Conservation (phyloP, 371 early-diverging fungal species). For the Basidiobolus meristosporus region DNA sequence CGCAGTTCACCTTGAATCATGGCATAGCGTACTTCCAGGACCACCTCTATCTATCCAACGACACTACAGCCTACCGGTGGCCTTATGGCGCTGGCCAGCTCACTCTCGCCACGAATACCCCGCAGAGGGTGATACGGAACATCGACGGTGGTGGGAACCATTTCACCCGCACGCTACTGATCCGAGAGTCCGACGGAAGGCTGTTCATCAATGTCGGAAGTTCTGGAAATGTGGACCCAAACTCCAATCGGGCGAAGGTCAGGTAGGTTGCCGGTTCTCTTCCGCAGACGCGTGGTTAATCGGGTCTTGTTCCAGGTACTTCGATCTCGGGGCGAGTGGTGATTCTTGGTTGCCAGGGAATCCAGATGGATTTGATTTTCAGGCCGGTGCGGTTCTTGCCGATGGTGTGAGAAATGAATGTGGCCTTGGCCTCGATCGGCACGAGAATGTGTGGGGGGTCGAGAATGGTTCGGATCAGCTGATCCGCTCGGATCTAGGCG, state of each 20-base stretch:
- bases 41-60: background rate
- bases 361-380: slow-evolving; percentile 6
- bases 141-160: background rate
- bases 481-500: slow-evolving; percentile 1
- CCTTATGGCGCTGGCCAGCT: background rate
- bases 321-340: too few relatives aligned
- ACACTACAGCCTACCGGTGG: slow-evolving; percentile 1
- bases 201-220: background rate
- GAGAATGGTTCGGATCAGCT: slow-evolving; percentile 11
- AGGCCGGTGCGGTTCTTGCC: slow-evolving; percentile 7
- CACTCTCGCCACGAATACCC: background rate
- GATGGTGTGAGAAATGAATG: slow-evolving; percentile 13
- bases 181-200: background rate
- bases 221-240: background rate
- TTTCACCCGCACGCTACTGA: background rate
- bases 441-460: slow-evolving; percentile 9
- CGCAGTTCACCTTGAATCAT: background rate
- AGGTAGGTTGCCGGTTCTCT: background rate
- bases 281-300: slow-evolving; percentile 1
- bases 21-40: background rate
- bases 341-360: too few relatives aligned
- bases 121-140: background rate
- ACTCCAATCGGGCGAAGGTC: background rate
- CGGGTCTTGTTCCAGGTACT: too few relatives aligned
- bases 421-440: slow-evolving; percentile 7